Percentiles rank a stretch among this genome's conserved stretches.
These are phyloP conservation scores for Fusarium citri DNA, from an alignment of 2,329 filamentous ascomycete species.

Conservation along the genomic window DNA sequence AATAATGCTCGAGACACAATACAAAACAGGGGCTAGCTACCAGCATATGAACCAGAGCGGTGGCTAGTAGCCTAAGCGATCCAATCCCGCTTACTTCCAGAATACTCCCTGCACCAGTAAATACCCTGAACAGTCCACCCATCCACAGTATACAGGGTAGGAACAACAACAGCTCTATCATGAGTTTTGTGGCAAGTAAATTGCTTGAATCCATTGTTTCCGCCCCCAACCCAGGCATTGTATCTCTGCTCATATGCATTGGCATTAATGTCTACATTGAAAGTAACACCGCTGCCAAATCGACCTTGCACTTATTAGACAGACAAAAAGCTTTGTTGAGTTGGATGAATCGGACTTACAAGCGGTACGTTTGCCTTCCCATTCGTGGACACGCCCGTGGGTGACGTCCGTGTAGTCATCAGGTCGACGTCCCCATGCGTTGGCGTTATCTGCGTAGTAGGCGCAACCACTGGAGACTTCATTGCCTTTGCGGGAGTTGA, in stretches of 20 bases:
- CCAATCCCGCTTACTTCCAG: neutral
- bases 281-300: neutral
- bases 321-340: too few relatives aligned
- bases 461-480: neutral
- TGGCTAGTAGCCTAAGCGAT: neutral
- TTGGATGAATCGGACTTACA: neutral
- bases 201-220: neutral
- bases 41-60: rapidly evolving
- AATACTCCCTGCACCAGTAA: neutral
- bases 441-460: neutral
- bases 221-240: neutral
- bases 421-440: neutral
- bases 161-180: neutral
- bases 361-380: neutral
- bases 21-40: neutral
- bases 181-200: neutral
- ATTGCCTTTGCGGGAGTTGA: neutral
- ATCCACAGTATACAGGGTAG: neutral
- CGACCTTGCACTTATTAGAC: neutral
- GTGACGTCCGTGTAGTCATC: neutral
- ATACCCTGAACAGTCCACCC: neutral
- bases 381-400: neutral
- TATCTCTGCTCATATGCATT: neutral
- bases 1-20: too few relatives aligned
- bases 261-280: neutral